These are phyloP conservation scores for Kuraishia ogatae DNA, from an alignment of 805 yeast species.

Conservation along the genomic window DNA sequence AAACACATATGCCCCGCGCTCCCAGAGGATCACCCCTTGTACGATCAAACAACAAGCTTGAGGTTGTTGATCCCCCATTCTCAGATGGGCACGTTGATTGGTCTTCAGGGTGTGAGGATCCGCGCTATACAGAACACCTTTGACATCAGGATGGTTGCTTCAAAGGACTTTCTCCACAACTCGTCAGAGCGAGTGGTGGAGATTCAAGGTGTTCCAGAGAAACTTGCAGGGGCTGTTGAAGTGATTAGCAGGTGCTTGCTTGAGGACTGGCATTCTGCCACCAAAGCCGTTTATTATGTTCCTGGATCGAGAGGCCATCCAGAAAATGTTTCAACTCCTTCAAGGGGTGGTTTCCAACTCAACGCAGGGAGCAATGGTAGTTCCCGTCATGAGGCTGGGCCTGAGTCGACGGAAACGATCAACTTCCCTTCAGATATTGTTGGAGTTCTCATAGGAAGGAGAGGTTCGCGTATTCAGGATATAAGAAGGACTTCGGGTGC, in stretches of 20 bases:
- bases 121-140: conserved; percentile 65
- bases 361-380: conserved; percentile 17
- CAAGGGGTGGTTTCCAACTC: no score
- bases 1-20: conserved; percentile 49
- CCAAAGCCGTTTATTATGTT: conserved; percentile 55
- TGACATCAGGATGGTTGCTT: conserved; percentile 76
- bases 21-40: conserved; percentile 39
- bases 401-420: conserved; percentile 24
- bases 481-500: conserved; percentile 75
- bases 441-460: conserved; percentile 83
- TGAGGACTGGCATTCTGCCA: conserved; percentile 63
- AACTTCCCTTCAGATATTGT: conserved; percentile 74
- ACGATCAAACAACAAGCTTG: conserved; percentile 45
- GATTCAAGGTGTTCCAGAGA: conserved; percentile 68
- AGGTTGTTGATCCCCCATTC: conserved; percentile 73
- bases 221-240: conserved; percentile 47
- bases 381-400: neutral
- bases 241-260: conserved; percentile 62
- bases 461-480: conserved; percentile 81
- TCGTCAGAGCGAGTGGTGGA: conserved; percentile 84
- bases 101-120: conserved; percentile 73
- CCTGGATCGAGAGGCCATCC: conserved; percentile 25
- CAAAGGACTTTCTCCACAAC: conserved; percentile 72
- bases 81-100: conserved; percentile 85
- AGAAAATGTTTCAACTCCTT: no score